Percentiles rank a stretch among this genome's conserved stretches.
phyloP scores from a whole-genome alignment of 2,329 filamentous ascomycete genomes.

The Sodiomyces alkalinus region DNA sequence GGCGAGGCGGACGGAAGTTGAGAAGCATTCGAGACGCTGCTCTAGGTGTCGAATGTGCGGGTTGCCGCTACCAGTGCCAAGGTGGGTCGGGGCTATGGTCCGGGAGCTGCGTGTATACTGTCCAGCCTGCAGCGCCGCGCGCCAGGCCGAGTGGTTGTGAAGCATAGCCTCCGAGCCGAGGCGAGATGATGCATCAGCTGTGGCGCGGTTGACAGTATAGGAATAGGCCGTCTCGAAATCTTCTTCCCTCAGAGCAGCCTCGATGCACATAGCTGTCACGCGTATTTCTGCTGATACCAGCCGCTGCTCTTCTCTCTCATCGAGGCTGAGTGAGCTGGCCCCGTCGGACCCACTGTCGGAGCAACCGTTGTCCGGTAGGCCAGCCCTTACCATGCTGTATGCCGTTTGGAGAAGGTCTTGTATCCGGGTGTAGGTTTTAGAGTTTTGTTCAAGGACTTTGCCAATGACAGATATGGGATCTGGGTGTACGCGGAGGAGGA shows the following conservation, averaged over 20 bases:
- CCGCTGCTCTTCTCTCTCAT: too few species aligned
- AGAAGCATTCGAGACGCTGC: conserved; percentile 67
- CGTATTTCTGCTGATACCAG: conserved; percentile 37
- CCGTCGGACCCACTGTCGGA: too few species aligned
- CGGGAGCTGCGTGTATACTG: conserved; percentile 46
- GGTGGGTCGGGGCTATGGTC: conserved; percentile 40
- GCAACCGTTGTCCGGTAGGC: conserved; percentile 21
- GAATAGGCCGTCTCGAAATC: conserved; percentile 81
- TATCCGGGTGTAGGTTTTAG: conserved; percentile 56
- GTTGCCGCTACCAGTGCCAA: conserved; percentile 44
- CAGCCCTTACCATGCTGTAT: conserved; percentile 47
- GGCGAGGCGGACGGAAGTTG: conserved; percentile 59
- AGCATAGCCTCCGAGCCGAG: conserved; percentile 10
- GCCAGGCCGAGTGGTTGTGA: conserved; percentile 59
- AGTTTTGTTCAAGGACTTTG: conserved; percentile 63
- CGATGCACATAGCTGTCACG: conserved; percentile 67
- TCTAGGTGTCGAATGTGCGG: conserved; percentile 56
- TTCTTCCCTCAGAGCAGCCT: conserved; percentile 59
- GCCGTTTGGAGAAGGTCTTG: conserved; percentile 60
- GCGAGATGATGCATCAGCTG: conserved; percentile 11
- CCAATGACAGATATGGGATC: conserved; percentile 61
- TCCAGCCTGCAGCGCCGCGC: conserved; percentile 63
- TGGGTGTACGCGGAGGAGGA: conserved; percentile 59
- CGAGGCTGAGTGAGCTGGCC: too few species aligned
- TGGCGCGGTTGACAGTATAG: conserved; percentile 59